phyloP scores from a whole-genome alignment of 1,284 basidiomycete genomes.

The Fomitiporia mediterranea region DNA sequence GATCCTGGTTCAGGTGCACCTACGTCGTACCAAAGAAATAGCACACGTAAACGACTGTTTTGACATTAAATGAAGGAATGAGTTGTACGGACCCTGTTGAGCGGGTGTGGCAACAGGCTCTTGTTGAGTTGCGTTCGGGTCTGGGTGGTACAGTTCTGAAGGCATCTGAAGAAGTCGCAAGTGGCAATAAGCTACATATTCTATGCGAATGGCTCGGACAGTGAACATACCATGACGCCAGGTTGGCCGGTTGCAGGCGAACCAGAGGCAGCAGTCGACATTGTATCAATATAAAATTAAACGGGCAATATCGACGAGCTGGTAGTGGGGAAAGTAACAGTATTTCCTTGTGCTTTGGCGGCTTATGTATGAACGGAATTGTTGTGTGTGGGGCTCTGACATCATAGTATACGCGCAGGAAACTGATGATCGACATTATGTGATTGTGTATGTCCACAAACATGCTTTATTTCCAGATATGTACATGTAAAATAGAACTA shows the following conservation, averaged over 20 bases:
- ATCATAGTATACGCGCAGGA: background rate
- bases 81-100: slow-evolving; percentile 10
- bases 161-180: slow-evolving; percentile 15
- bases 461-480: too few species aligned
- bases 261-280: slow-evolving; percentile 6
- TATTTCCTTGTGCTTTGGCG: too few species aligned
- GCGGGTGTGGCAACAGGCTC: background rate
- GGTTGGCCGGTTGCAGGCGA: background rate
- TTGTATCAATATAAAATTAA: background rate
- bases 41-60: background rate
- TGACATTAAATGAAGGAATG: background rate
- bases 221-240: background rate
- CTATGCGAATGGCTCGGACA: too few species aligned
- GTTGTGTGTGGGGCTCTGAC: background rate
- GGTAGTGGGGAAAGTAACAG: background rate
- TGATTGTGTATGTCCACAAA: too few species aligned
- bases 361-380: background rate
- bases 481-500: too few species aligned
- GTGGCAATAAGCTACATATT: too few species aligned
- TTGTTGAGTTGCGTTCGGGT: background rate
- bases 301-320: background rate
- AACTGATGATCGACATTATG: background rate
- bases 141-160: slow-evolving; percentile 12
- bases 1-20: slow-evolving; percentile 19
- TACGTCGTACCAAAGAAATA: background rate